Conservation (phyloP, 495 filamentous ascomycete genomes). For the Aspergillus hancockii region DNA sequence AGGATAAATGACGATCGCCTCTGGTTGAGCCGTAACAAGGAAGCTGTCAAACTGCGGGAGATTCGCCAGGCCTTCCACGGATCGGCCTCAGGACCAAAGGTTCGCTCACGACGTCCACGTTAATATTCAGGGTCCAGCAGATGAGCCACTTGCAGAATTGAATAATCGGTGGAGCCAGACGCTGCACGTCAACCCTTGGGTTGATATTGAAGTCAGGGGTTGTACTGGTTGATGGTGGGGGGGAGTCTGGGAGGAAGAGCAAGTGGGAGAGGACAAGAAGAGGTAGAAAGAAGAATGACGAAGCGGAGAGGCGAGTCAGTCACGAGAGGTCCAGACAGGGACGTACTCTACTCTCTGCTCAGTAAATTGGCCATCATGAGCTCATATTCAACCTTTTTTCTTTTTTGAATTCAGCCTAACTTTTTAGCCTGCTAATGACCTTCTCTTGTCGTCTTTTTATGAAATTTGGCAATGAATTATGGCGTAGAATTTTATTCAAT, state of each 20-base stretch:
- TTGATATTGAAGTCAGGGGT: neutral
- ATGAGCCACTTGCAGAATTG: conserved; percentile 16
- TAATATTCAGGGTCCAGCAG: conserved; percentile 16
- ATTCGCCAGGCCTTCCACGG: conserved; percentile 41
- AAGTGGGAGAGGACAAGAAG: conserved; percentile 13
- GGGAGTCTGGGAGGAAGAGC: neutral
- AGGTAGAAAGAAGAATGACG: conserved; percentile 8
- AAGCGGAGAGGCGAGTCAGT: conserved; percentile 10
- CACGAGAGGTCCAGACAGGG: conserved; percentile 16
- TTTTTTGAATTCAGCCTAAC: neutral
- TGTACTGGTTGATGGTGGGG: neutral
- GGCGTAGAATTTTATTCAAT: neutral
- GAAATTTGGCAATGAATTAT: too few species aligned
- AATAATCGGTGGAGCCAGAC: conserved; percentile 10
- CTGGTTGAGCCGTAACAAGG: conserved; percentile 33
- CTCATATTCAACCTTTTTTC: neutral
- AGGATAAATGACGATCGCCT: conserved; percentile 19
- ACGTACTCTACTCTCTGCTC: neutral
- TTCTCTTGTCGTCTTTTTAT: neutral
- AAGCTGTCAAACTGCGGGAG: conserved; percentile 44
- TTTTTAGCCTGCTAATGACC: too few species aligned
- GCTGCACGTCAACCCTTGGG: conserved; percentile 9
- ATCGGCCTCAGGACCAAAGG: conserved; percentile 29
- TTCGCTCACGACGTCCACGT: conserved; percentile 19
- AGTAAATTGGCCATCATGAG: neutral